These are phyloP conservation scores for Phialophora verrucosa DNA, from an alignment of 2,329 filamentous ascomycete species.

Conservation along the genomic window DNA sequence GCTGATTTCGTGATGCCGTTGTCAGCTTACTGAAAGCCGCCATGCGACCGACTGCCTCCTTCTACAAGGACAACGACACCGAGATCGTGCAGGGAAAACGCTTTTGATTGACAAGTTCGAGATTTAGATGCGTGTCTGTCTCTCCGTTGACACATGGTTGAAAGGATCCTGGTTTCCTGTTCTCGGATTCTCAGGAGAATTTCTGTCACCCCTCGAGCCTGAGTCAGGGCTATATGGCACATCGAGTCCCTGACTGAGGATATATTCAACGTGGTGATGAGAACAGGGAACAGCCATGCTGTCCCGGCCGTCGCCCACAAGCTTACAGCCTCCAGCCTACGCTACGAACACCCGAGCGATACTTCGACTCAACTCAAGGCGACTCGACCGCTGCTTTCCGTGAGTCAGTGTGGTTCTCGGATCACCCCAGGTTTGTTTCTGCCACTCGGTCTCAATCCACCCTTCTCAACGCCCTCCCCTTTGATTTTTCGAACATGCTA, in stretches of 20 bases:
- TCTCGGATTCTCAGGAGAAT: conserved; percentile 8
- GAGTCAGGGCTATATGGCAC: background rate
- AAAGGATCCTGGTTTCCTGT: background rate
- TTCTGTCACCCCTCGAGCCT: background rate
- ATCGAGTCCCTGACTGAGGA: no score
- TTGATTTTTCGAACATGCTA: no score
- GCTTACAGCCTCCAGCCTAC: no score
- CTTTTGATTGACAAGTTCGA: conserved; percentile 6
- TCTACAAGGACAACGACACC: background rate
- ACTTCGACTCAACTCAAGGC: no score
- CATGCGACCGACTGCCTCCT: conserved; percentile 3
- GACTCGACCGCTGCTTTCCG: no score
- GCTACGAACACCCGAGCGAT: no score
- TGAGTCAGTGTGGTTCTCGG: background rate
- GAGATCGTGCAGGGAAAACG: conserved; percentile 3
- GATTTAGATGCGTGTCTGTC: background rate
- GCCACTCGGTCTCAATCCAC: background rate
- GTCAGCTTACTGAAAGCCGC: background rate
- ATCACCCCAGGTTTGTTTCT: background rate
- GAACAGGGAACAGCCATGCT: no score
- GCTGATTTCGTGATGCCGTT: background rate
- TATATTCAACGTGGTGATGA: no score
- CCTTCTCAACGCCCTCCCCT: background rate
- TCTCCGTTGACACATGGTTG: background rate
- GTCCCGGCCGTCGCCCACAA: no score